These are phyloP conservation scores for Thraustotheca clavata DNA, from an alignment of 352 stramenopile species.

Conservation along the genomic window DNA sequence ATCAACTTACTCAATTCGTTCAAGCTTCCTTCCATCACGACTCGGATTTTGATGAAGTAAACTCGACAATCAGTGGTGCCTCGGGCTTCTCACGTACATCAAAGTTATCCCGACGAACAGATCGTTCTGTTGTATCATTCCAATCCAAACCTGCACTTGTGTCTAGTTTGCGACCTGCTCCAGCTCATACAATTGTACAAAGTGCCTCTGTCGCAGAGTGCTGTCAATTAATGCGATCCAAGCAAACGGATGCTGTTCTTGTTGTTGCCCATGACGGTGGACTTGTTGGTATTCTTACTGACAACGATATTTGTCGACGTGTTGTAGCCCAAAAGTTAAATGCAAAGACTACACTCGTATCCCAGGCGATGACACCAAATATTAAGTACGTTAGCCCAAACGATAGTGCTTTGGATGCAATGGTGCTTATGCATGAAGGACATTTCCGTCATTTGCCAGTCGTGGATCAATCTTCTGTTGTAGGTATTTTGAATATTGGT, in stretches of 20 bases:
- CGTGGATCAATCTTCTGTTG: constrained; percentile 75
- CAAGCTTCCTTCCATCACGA: constrained; percentile 35
- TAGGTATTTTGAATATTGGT: constrained; percentile 96
- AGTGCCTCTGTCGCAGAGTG: constrained; percentile 83
- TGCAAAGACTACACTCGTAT: constrained; percentile 55
- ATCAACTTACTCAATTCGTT: constrained; percentile 15
- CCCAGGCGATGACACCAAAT: constrained; percentile 92
- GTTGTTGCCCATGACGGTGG: constrained; percentile 77
- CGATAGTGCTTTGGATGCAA: constrained; percentile 93
- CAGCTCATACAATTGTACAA: constrained; percentile 67
- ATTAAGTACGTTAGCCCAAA: constrained; percentile 92
- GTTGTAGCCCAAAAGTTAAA: constrained; percentile 85
- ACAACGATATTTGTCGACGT: constrained; percentile 93
- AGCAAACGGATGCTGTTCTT: constrained; percentile 89
- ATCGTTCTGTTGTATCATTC: not conserved
- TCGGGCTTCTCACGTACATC: constrained; percentile 23
- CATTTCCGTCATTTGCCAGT: constrained; percentile 97
- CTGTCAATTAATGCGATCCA: constrained; percentile 85
- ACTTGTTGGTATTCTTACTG: constrained; percentile 93
- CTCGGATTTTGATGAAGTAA: constrained; percentile 40
- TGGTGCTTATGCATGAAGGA: constrained; percentile 97
- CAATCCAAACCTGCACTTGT: constrained; percentile 35
- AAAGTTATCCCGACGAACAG: constrained; percentile 4
- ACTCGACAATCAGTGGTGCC: constrained; percentile 21
- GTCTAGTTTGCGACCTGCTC: constrained; percentile 66